These are phyloP conservation scores for Albatrellus sp. DNA, from an alignment of 1,284 basidiomycete species.

Conservation along the genomic window DNA sequence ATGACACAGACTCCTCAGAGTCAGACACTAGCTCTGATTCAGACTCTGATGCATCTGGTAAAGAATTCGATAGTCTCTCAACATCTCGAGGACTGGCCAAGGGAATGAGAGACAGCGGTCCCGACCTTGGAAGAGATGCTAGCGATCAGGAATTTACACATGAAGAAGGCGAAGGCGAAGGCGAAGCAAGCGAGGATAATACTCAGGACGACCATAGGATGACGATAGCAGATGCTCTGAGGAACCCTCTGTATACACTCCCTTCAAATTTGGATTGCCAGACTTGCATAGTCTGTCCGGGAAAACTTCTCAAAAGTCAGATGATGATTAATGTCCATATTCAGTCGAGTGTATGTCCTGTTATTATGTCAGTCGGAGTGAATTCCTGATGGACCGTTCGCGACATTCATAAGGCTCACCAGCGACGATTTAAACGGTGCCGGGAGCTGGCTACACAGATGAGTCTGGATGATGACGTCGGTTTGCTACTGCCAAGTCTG, in stretches of 20 bases:
- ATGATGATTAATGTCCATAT: constrained; percentile 53
- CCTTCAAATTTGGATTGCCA: constrained; percentile 38
- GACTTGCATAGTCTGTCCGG: constrained; percentile 64
- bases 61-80: no score
- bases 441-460: constrained; percentile 23
- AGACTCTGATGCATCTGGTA: constrained; percentile 14
- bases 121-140: constrained; percentile 10
- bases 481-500: constrained; percentile 9
- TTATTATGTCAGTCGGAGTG: no score
- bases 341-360: constrained; percentile 50
- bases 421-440: constrained; percentile 43
- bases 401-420: constrained; percentile 36
- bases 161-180: constrained; percentile 15
- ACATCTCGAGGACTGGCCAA: constrained; percentile 7
- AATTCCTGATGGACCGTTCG: background rate
- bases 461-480: constrained; percentile 32
- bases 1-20: constrained; percentile 66
- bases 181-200: constrained; percentile 17
- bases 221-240: constrained; percentile 46
- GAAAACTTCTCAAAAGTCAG: constrained; percentile 55
- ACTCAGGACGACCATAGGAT: constrained; percentile 29
- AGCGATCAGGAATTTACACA: background rate
- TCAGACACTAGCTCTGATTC: constrained; percentile 29
- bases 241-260: constrained; percentile 51
- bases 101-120: constrained; percentile 16